These are phyloP conservation scores for Corynespora cassiicola DNA, from an alignment of 2,329 filamentous ascomycete species.

Conservation along the genomic window DNA sequence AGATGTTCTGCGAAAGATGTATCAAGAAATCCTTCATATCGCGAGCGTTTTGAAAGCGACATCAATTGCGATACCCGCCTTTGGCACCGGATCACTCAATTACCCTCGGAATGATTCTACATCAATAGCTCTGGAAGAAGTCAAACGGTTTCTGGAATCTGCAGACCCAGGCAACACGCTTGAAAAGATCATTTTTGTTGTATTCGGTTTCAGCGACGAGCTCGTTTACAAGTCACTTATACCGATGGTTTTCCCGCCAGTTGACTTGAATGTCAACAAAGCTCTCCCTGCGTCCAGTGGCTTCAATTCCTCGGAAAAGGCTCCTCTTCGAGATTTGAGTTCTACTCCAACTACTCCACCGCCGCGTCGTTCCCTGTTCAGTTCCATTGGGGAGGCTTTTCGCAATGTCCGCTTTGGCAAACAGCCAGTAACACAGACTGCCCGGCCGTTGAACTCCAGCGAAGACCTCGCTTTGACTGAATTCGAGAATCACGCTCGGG, in stretches of 20 bases:
- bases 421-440: slow-evolving; percentile 14
- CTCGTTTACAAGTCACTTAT: slow-evolving; percentile 38
- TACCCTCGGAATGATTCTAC: slow-evolving; percentile 35
- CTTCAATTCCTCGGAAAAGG: background rate
- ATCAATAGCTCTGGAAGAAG: slow-evolving; percentile 40
- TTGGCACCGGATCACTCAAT: slow-evolving; percentile 38
- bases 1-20: slow-evolving; percentile 33
- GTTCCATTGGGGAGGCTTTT: slow-evolving; percentile 27
- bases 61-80: slow-evolving; percentile 40
- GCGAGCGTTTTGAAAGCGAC: slow-evolving; percentile 30
- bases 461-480: slow-evolving; percentile 26
- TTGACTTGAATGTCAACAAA: slow-evolving; percentile 19
- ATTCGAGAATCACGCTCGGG: slow-evolving; percentile 35
- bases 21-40: slow-evolving; percentile 31
- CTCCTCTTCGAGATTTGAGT: slow-evolving; percentile 1
- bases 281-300: slow-evolving; percentile 7
- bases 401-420: slow-evolving; percentile 30
- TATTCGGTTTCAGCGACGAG: slow-evolving; percentile 37
- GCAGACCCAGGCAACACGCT: slow-evolving; percentile 21
- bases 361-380: slow-evolving; percentile 21
- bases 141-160: slow-evolving; percentile 37
- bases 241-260: slow-evolving; percentile 38
- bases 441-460: slow-evolving; percentile 16
- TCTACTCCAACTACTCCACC: slow-evolving; percentile 5
- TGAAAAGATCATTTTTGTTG: slow-evolving; percentile 38